Percentiles rank a stretch among this genome's conserved stretches.
These are phyloP conservation scores for Leccinum truebloodii DNA, from an alignment of 768 basidiomycete species.

Conservation along the genomic window DNA sequence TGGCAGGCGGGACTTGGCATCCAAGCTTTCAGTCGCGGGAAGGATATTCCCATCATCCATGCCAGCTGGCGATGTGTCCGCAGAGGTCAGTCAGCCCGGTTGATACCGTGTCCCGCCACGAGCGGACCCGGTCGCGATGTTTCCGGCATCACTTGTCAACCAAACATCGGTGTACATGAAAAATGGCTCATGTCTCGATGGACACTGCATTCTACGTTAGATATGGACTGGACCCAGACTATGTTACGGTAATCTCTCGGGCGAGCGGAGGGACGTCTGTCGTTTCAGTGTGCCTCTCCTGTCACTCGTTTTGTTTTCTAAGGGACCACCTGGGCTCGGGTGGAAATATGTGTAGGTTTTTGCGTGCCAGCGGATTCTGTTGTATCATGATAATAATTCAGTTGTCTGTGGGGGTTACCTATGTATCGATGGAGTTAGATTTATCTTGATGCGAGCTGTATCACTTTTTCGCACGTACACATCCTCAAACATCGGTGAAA, in stretches of 20 bases:
- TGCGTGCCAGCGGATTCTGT: conserved; percentile 5
- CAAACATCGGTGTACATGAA: conserved; percentile 7
- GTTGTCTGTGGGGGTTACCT: neutral
- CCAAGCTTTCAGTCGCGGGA: conserved; percentile 4
- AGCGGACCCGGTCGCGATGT: conserved; percentile 6
- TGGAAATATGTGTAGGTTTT: conserved; percentile 13
- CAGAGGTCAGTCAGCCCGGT: conserved; percentile 27
- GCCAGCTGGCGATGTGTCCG: conserved; percentile 7
- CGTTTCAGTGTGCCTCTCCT: conserved; percentile 8
- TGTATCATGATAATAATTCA: conserved; percentile 17
- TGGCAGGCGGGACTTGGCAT: conserved; percentile 11
- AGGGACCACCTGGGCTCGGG: conserved; percentile 13
- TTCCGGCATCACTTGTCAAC: conserved; percentile 8
- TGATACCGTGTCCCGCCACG: conserved; percentile 4
- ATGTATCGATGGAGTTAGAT: conserved; percentile 1
- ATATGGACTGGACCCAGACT: conserved; percentile 27
- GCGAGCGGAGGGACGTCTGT: conserved; percentile 9
- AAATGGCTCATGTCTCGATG: conserved; percentile 6
- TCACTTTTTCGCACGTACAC: conserved; percentile 1
- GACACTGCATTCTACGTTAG: conserved; percentile 20
- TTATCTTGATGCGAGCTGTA: neutral
- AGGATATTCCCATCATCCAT: neutral
- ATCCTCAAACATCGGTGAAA: conserved; percentile 7
- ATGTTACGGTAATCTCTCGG: conserved; percentile 14
- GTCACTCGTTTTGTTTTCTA: conserved; percentile 11